A percentile compares a stretch with the other conserved stretches of the same genome.
phyloP scores from a whole-genome alignment of 805 yeast species.

The Kodamaea nitidulidarum region DNA sequence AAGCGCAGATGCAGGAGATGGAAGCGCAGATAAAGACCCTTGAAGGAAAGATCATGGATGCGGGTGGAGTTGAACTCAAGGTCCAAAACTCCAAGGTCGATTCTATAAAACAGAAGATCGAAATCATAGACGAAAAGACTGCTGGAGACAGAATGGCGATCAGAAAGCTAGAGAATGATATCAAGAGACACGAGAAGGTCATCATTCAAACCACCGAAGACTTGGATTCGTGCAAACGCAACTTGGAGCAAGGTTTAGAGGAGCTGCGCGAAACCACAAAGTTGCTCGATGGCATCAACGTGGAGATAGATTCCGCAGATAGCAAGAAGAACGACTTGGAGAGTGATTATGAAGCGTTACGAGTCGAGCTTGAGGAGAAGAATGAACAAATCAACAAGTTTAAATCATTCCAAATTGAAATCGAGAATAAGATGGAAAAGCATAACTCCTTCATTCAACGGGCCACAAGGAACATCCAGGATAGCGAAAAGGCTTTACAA shows the following conservation, averaged over 20 bases:
- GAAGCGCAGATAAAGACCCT: conserved; percentile 55
- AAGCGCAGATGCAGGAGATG: conserved; percentile 50
- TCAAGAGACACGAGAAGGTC: conserved; percentile 50
- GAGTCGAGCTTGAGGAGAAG: conserved; percentile 32
- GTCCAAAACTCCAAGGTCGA: conserved; percentile 80
- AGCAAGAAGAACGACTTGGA: conserved; percentile 35
- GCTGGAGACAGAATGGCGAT: conserved; percentile 53
- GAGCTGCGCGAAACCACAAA: conserved; percentile 14
- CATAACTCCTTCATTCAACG: conserved; percentile 37
- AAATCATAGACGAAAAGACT: conserved; percentile 52
- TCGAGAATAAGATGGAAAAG: conserved; percentile 60
- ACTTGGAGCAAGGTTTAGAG: conserved; percentile 18
- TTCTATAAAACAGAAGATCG: conserved; percentile 63
- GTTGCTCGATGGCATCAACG: conserved; percentile 30
- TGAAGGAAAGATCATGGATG: conserved; percentile 77
- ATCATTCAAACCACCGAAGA: conserved; percentile 48
- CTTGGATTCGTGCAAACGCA: conserved; percentile 23
- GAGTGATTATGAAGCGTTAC: conserved; percentile 35
- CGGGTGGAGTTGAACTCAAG: conserved; percentile 84
- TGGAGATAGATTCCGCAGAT: conserved; percentile 29
- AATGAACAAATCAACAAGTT: conserved; percentile 49
- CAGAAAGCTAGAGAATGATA: conserved; percentile 61
- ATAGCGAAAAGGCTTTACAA: conserved; percentile 38
- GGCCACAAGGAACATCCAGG: conserved; percentile 37
- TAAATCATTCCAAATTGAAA: conserved; percentile 63